Percentiles rank a stretch among this genome's conserved stretches.
These are phyloP conservation scores for Flaveria robusta DNA, from an alignment of 129 eudicot species.

Conservation along the genomic window DNA sequence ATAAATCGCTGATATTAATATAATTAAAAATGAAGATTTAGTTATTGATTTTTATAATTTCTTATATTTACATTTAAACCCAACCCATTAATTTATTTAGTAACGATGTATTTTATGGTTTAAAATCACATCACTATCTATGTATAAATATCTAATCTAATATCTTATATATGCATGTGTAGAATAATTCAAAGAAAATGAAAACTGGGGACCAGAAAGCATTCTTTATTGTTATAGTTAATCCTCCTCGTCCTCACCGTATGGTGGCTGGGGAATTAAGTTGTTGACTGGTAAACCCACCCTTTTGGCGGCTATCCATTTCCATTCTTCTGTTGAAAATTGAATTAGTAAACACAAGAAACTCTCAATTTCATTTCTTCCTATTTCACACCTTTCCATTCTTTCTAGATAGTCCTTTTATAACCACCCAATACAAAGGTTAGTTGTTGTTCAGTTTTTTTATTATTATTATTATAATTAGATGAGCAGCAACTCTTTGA, in stretches of 20 bases:
- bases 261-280: slow-evolving; percentile 11
- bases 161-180: neutral
- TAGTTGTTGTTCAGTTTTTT: neutral
- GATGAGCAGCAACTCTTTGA: slow-evolving; percentile 26
- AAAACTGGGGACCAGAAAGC: slow-evolving; percentile 11
- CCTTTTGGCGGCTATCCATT: slow-evolving; percentile 34
- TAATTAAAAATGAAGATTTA: too few species aligned
- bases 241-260: neutral
- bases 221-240: neutral
- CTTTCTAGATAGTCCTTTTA: slow-evolving; percentile 24
- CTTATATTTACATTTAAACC: too few species aligned
- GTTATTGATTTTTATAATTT: too few species aligned
- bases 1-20: too few species aligned
- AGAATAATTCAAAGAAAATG: neutral
- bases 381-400: slow-evolving; percentile 1
- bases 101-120: neutral
- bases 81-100: too few species aligned
- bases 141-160: neutral
- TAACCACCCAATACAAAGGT: neutral
- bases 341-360: slow-evolving; percentile 19
- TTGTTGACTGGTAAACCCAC: slow-evolving; percentile 39
- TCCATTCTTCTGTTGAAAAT: neutral
- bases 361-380: slow-evolving; percentile 8
- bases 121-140: neutral
- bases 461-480: neutral